Base-by-base conservation (phyloP, 2,329 filamentous ascomycete genomes). In the Akanthomyces dipterigenus region DNA sequence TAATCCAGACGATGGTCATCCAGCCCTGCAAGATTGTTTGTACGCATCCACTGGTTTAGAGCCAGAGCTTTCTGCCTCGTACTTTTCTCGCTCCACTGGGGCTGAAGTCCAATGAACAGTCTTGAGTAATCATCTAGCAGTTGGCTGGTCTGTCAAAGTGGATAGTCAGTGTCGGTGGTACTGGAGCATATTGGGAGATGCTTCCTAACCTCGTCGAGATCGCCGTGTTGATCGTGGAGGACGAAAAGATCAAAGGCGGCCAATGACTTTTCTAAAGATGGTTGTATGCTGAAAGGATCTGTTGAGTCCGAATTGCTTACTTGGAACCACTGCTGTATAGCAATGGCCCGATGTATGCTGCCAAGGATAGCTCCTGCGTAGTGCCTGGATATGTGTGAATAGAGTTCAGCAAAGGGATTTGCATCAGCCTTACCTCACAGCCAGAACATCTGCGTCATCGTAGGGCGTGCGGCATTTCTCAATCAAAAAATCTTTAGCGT, bases 241-340 rank as follows among this genome's bases (percentile, higher is more conserved):
- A 96, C 85, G 73, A 98, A 98, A 74, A 98, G 82, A 73, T 98
- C 95, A 72, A 96, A 96, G 16, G 88, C 89, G 22, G 87, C 89
- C 18, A 98, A 77, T 1, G 88, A 88, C 62, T 83, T 82, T 71
- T 96, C 93, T 22, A 96, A 75, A 65, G 59, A 72, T 65, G 61
- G 67, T 64, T 65, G 75, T 70, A 66, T 76, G 90, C 63, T 50
- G n/a, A 67, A 64, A 12, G 65, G 58, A 22, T 61, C 65, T 20
- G 55, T 28, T 66, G 64, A 80, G 80, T 64, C 77, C 3, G 56
- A 28, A 42, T 60, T 55, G 18, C 34, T 42, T 3, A 63, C 22
- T 18, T 56, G 26, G 8, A 62, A 77, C 93, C 93, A 98, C 70
- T 90, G 84, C 46, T 87, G 81, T 60, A 98, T 81, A 8, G 92